Base-by-base conservation (phyloP, 1,139 yeast species). In the Candida freyschussii region DNA sequence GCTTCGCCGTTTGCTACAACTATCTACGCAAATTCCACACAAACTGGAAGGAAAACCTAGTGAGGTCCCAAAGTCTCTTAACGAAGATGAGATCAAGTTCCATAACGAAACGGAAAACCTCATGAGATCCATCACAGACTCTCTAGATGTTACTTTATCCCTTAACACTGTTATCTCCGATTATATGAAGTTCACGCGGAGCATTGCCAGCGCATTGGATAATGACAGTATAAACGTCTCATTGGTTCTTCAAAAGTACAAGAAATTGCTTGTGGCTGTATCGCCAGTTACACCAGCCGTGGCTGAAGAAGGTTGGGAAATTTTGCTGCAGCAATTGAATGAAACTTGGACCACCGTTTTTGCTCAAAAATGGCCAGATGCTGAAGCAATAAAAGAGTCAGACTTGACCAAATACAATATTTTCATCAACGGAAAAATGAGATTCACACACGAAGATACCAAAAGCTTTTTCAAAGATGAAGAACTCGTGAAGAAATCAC, bases 121-220 rank as follows among this genome's bases (percentile, higher is more conserved):
- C 30, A 50, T 80, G 15, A 54, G 53, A 17, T 63, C 69, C 6
- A 67, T 85, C 9, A 70, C 81, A 8, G 64, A 62, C 4, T 74
- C 95, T 0, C 71, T 85, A 34, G 75, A 69, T 21, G 65, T 62
- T 1, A 69, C 74, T 1, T 59, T 82, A 26, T 69, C 91, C 0
- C 64, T 89, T 53, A 91, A 91, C 56, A 89, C 96, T 0, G 76
- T 86, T 6, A 72, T 91, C 19, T 84, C 96, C 0, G 95, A 86
- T 52, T 81, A 78, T 52, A 91, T 87, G 96, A 91, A 87, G 49
- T 58, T 81, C 33, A 81, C 95, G 2, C 79, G 79, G 45, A 47
- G 66, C 1, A 52, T 87, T 8, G 51, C 58, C 2, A 50, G 56
- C 11, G 69, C 72, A 0, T 24, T 62, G 6, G 69, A 69, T 15